Evolutionary conservation across 441 rosid genomes (phyloP).

Genomic region (Pelargonium citronellum): DNA sequence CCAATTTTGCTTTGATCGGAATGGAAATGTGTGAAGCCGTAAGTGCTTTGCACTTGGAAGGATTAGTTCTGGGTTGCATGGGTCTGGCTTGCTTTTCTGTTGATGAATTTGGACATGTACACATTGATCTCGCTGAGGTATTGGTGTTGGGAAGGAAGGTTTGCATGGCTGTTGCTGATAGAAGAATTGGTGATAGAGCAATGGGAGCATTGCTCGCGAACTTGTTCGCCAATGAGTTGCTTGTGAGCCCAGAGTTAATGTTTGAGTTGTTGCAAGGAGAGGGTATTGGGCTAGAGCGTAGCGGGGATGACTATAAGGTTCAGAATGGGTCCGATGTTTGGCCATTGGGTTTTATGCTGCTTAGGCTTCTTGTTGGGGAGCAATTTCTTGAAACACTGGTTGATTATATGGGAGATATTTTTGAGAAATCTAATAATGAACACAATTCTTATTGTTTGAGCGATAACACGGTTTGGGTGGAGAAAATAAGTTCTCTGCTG

Average conservation of each 20-base stretch:
- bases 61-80: slow-evolving; percentile 51
- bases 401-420: slow-evolving; percentile 30
- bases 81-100: slow-evolving; percentile 48
- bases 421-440: slow-evolving; percentile 25
- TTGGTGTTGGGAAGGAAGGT: slow-evolving; percentile 41
- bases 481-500: slow-evolving; percentile 35
- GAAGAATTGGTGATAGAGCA: slow-evolving; percentile 32
- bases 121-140: slow-evolving; percentile 46
- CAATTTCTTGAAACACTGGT: slow-evolving; percentile 34
- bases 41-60: slow-evolving; percentile 47
- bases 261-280: slow-evolving; percentile 39
- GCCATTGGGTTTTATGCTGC: slow-evolving; percentile 58
- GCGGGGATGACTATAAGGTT: slow-evolving; percentile 25
- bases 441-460: slow-evolving; percentile 29
- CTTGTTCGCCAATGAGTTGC: slow-evolving; percentile 32
- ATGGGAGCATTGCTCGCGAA: slow-evolving; percentile 27
- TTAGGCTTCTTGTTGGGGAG: slow-evolving; percentile 49
- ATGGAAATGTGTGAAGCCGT: slow-evolving; percentile 74
- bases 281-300: slow-evolving; percentile 24
- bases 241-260: slow-evolving; percentile 64
- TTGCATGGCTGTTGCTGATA: slow-evolving; percentile 23
- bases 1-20: slow-evolving; percentile 46
- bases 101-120: slow-evolving; percentile 57
- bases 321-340: slow-evolving; percentile 58
- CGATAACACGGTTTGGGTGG: slow-evolving; percentile 31